phyloP scores from a whole-genome alignment of 768 basidiomycete species.

The Megacollybia marginata region DNA sequence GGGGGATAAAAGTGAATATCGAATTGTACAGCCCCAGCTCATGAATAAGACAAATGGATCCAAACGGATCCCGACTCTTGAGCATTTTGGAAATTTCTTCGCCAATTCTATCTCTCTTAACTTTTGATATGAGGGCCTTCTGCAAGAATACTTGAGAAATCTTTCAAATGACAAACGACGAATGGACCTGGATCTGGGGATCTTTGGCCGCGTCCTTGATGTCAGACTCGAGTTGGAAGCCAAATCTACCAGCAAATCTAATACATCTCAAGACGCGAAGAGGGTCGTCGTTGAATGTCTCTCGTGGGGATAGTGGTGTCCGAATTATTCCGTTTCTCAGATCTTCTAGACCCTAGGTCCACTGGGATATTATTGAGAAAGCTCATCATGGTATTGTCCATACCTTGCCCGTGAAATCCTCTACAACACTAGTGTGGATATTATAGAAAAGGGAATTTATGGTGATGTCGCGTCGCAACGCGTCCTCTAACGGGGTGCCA shows the following conservation, averaged over 20 bases:
- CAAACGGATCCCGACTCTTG: constrained; percentile 68
- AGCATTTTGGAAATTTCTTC: constrained; percentile 95
- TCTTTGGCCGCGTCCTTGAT: constrained; percentile 57
- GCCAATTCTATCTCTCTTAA: constrained; percentile 86
- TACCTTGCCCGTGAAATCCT: constrained; percentile 82
- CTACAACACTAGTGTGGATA: constrained; percentile 75
- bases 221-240: constrained; percentile 68
- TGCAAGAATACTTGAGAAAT: constrained; percentile 11
- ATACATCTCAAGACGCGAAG: constrained; percentile 86
- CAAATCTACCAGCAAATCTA: constrained; percentile 87
- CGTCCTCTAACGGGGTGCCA: constrained; percentile 90
- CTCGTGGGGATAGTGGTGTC: constrained; percentile 78
- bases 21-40: constrained; percentile 62
- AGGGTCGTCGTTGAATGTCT: constrained; percentile 94
- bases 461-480: constrained; percentile 83
- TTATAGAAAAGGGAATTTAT: constrained; percentile 98
- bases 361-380: not conserved
- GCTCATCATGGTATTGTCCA: not conserved
- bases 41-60: constrained; percentile 68
- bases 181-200: constrained; percentile 51
- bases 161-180: not conserved
- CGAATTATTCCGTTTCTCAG: constrained; percentile 71
- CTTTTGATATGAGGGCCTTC: constrained; percentile 69
- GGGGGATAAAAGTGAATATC: constrained; percentile 53
- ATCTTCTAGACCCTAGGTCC: constrained; percentile 72